Conservation (phyloP, 2,329 filamentous ascomycete genomes). For the Aspergillus sclerotialis region DNA sequence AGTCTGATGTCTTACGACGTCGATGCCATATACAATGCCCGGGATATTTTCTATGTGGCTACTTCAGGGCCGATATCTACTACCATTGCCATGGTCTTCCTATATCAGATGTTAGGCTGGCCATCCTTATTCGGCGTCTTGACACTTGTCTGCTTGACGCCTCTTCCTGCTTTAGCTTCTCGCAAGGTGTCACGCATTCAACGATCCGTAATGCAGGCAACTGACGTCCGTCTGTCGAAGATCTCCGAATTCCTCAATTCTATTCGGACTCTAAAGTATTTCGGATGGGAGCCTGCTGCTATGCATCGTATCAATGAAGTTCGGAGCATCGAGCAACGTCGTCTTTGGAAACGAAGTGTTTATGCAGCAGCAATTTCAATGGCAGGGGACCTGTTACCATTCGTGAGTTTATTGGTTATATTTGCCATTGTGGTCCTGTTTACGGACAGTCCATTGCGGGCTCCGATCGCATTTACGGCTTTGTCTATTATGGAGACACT, state of each 20-base stretch:
- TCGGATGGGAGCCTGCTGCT: slow-evolving; percentile 53
- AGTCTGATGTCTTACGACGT: slow-evolving; percentile 56
- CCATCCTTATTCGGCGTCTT: slow-evolving; percentile 47
- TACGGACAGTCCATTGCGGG: slow-evolving; percentile 43
- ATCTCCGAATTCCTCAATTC: slow-evolving; percentile 53
- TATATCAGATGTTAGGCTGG: slow-evolving; percentile 53
- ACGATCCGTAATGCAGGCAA: slow-evolving; percentile 47
- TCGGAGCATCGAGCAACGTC: slow-evolving; percentile 46
- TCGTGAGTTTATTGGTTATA: slow-evolving; percentile 47
- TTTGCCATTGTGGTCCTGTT: slow-evolving; percentile 48
- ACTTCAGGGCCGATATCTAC: slow-evolving; percentile 45
- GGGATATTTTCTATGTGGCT: slow-evolving; percentile 45
- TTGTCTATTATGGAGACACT: slow-evolving; percentile 49
- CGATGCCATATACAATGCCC: slow-evolving; percentile 47
- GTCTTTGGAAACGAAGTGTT: slow-evolving; percentile 49
- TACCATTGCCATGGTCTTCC: slow-evolving; percentile 42
- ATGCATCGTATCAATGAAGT: slow-evolving; percentile 46
- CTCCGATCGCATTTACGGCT: slow-evolving; percentile 53
- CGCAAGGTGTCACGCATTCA: slow-evolving; percentile 46
- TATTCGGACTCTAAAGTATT: slow-evolving; percentile 55
- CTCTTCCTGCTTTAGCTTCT: slow-evolving; percentile 46
- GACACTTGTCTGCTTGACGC: slow-evolving; percentile 43
- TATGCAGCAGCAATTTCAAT: slow-evolving; percentile 38
- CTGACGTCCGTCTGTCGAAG: slow-evolving; percentile 51
- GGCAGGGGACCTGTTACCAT: slow-evolving; percentile 47